phyloP scores from a whole-genome alignment of 1,284 basidiomycete species.

The Dichomitus squalens region DNA sequence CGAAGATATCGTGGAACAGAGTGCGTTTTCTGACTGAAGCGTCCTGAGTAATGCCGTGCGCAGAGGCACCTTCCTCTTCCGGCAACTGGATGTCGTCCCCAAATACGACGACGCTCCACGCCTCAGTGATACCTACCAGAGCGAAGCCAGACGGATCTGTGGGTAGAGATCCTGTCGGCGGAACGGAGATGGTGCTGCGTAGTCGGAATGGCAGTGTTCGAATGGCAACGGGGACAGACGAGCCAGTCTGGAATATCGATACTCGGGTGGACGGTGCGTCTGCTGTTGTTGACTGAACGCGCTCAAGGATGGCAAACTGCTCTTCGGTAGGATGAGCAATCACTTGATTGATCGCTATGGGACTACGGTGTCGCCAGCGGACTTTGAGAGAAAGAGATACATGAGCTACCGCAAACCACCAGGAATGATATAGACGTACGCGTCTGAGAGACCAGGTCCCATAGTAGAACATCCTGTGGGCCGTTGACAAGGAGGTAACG shows the following conservation, averaged over 20 bases:
- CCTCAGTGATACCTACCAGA: slow-evolving; percentile 66
- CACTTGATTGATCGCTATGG: slow-evolving; percentile 43
- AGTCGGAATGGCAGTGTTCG: slow-evolving; percentile 63
- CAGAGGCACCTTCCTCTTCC: slow-evolving; percentile 44
- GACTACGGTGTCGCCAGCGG: slow-evolving; percentile 55
- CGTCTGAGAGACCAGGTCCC: slow-evolving; percentile 77
- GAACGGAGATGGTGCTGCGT: slow-evolving; percentile 51
- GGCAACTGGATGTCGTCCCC: slow-evolving; percentile 54
- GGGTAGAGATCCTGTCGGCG: slow-evolving; percentile 34
- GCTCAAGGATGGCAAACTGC: slow-evolving; percentile 59
- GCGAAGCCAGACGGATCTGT: slow-evolving; percentile 43
- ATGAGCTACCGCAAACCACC: slow-evolving; percentile 4
- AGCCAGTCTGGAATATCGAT: slow-evolving; percentile 49
- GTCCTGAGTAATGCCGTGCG: slow-evolving; percentile 45
- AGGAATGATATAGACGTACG: slow-evolving; percentile 18
- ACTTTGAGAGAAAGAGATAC: slow-evolving; percentile 44
- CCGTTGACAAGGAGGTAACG: slow-evolving; percentile 64
- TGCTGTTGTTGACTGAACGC: slow-evolving; percentile 28
- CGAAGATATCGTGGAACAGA: slow-evolving; percentile 87
- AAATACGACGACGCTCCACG: slow-evolving; percentile 64
- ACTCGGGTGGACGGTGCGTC: slow-evolving; percentile 43
- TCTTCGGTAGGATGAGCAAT: slow-evolving; percentile 59
- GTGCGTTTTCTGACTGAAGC: slow-evolving; percentile 47
- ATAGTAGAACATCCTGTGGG: slow-evolving; percentile 61
- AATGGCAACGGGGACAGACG: slow-evolving; percentile 44